A percentile compares a stretch with the other conserved stretches of the same genome.
Evolutionary conservation across 495 filamentous ascomycete species (phyloP).

Genomic region (Trichoderma reesei): DNA sequence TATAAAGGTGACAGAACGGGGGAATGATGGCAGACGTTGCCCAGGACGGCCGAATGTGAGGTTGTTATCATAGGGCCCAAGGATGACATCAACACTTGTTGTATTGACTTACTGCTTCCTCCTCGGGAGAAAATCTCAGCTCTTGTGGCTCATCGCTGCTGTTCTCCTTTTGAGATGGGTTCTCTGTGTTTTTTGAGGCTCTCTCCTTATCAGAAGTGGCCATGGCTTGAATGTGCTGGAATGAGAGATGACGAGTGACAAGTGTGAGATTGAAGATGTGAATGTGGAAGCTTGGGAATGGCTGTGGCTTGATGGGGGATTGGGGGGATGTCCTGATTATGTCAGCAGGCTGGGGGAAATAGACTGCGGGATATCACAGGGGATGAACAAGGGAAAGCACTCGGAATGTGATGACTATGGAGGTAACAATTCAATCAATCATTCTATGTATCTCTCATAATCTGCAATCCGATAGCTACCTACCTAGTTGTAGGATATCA

Average conservation of each 20-base stretch:
- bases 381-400: no score
- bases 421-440: no score
- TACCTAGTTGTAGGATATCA: no score
- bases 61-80: not conserved
- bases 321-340: not conserved
- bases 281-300: not conserved
- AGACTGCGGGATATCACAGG: no score
- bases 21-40: no score
- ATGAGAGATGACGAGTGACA: not conserved
- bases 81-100: not conserved
- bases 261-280: not conserved
- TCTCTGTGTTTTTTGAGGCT: not conserved
- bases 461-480: no score
- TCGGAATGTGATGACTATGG: not conserved
- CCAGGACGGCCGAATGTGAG: no score
- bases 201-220: not conserved
- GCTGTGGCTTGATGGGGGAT: no score
- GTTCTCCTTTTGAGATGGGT: not conserved
- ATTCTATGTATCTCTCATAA: no score
- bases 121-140: conserved; percentile 49
- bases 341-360: not conserved
- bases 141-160: conserved; percentile 15
- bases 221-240: not conserved
- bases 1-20: no score
- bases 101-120: conserved; percentile 55